phyloP scores from a whole-genome alignment of 805 yeast genomes.

The Starmera quercuum region DNA sequence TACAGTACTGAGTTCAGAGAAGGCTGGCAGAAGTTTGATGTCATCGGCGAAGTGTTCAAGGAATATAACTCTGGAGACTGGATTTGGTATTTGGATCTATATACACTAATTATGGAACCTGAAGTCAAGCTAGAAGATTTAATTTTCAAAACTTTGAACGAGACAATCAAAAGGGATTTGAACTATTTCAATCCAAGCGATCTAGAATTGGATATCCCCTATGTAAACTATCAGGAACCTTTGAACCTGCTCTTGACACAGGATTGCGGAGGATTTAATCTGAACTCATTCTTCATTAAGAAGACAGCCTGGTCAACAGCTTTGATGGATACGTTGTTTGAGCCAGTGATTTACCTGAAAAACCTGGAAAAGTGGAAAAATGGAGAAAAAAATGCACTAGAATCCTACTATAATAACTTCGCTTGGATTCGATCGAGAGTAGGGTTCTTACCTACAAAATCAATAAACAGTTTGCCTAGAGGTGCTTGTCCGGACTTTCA shows the following conservation, averaged over 20 bases:
- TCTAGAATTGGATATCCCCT: slow-evolving; percentile 24
- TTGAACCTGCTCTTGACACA: slow-evolving; percentile 30
- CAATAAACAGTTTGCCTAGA: slow-evolving; percentile 27
- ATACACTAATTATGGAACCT: slow-evolving; percentile 35
- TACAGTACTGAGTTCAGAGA: slow-evolving; percentile 43
- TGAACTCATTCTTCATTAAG: slow-evolving; percentile 30
- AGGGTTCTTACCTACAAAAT: slow-evolving; percentile 31
- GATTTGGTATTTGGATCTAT: slow-evolving; percentile 35
- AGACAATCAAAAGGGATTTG: slow-evolving; percentile 24
- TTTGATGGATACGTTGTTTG: slow-evolving; percentile 31
- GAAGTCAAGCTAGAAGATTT: slow-evolving; percentile 25
- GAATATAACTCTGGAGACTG: slow-evolving; percentile 24
- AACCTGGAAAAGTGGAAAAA: slow-evolving; percentile 32
- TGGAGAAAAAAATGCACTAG: slow-evolving; percentile 32
- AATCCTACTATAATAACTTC: slow-evolving; percentile 27
- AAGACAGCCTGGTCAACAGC: slow-evolving; percentile 31
- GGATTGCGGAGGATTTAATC: slow-evolving; percentile 35
- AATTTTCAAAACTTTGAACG: slow-evolving; percentile 23
- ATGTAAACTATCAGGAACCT: slow-evolving; percentile 22
- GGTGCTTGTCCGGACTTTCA: slow-evolving; percentile 28
- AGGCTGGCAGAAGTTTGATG: slow-evolving; percentile 37
- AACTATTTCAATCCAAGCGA: slow-evolving; percentile 29
- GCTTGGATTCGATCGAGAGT: slow-evolving; percentile 33
- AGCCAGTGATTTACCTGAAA: slow-evolving; percentile 31
- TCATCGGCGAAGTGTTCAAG: slow-evolving; percentile 26